Conservation (phyloP, 2,329 filamentous ascomycete species). For the Paecilomyces fulvus region DNA sequence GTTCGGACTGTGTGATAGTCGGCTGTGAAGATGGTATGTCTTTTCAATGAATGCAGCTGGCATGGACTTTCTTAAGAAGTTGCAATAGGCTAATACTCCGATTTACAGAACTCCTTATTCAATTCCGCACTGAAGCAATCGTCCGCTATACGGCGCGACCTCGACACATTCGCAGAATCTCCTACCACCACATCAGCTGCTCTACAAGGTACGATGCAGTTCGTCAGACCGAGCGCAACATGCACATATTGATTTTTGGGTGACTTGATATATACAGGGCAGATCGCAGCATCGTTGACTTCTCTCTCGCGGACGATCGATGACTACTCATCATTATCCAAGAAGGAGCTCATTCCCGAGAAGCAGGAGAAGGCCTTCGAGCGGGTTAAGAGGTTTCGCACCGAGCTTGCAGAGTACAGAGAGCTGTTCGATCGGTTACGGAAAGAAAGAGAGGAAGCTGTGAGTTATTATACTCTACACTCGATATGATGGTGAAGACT, state of each 20-base stretch:
- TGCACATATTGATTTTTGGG: background rate
- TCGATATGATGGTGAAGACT: background rate
- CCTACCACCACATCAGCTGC: conserved; percentile 51
- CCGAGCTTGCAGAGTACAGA: conserved; percentile 73
- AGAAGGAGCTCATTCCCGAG: conserved; percentile 78
- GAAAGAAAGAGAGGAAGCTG: conserved; percentile 64
- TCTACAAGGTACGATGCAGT: conserved; percentile 44
- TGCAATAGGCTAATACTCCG: background rate
- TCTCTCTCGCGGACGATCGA: conserved; percentile 85
- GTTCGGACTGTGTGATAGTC: background rate
- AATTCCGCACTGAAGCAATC: conserved; percentile 81
- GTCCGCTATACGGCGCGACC: conserved; percentile 67
- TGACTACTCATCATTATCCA: conserved; percentile 78
- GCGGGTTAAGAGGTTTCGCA: conserved; percentile 74
- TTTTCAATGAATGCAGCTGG: background rate
- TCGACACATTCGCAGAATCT: conserved; percentile 59
- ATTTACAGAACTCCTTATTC: conserved; percentile 65
- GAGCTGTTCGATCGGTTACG: conserved; percentile 70
- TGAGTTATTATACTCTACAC: conserved; percentile 25
- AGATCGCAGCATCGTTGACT: conserved; percentile 68
- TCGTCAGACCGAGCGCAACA: background rate
- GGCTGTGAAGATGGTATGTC: conserved; percentile 8
- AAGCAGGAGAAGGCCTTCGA: conserved; percentile 89
- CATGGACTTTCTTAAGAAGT: background rate
- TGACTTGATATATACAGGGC: conserved; percentile 40